A percentile compares a stretch with the other conserved stretches of the same genome.
Conservation (phyloP, 208 protist species). For the Acanthamoeba lenticulata region DNA sequence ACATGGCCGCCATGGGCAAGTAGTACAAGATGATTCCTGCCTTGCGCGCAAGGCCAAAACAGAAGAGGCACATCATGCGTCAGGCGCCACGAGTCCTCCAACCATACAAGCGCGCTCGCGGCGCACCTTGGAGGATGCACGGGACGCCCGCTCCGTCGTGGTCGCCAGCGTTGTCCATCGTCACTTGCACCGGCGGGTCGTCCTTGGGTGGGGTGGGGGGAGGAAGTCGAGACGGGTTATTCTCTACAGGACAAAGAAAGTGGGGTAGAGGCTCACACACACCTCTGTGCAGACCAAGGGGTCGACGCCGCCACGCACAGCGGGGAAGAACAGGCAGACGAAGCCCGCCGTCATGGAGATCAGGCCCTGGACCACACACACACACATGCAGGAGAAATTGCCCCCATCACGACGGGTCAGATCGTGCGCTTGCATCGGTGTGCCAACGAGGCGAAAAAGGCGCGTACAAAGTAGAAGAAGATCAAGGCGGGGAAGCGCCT, state of each 20-base stretch:
- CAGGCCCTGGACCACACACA: not conserved
- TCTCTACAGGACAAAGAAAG: no score
- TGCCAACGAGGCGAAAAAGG: not conserved
- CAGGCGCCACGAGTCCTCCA: no score
- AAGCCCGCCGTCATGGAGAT: not conserved
- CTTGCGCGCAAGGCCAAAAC: not conserved
- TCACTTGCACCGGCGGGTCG: not conserved
- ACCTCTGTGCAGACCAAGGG: not conserved
- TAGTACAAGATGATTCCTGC: conserved; percentile 7
- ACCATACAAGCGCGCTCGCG: no score
- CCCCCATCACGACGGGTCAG: no score
- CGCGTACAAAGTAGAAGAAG: not conserved
- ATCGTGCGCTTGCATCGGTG: not conserved
- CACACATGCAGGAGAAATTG: no score
- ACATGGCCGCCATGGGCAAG: not conserved
- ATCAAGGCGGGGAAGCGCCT: not conserved
- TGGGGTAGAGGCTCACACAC: not conserved
- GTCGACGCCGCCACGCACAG: not conserved
- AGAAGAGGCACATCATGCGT: no score
- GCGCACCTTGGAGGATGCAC: not conserved
- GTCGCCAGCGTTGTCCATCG: not conserved
- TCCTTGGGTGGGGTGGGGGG: not conserved
- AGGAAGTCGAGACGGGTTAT: not conserved
- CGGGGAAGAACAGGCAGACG: not conserved
- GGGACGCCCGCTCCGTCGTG: not conserved